These are phyloP conservation scores for Fraxinus paxiana DNA, from an alignment of 305 asterid species.

Conservation along the genomic window DNA sequence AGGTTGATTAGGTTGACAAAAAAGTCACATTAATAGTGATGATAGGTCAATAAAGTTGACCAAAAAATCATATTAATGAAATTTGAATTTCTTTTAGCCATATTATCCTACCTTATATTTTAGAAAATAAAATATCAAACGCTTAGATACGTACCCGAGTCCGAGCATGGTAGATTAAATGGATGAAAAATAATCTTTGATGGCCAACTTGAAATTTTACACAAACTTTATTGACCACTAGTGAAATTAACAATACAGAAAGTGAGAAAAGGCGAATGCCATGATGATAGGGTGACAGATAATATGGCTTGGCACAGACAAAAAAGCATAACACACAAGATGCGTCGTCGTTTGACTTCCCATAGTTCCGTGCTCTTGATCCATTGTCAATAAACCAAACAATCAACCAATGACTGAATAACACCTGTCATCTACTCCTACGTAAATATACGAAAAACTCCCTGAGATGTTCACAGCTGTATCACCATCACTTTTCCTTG, in stretches of 20 bases:
- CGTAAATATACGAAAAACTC: slow-evolving; percentile 9
- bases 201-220: not conserved
- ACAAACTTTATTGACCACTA: not conserved
- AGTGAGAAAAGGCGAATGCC: not conserved
- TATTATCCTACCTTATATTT: no score
- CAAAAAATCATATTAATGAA: no score
- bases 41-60: no score
- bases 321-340: not conserved
- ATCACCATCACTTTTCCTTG: slow-evolving; percentile 15
- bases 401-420: not conserved
- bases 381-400: not conserved
- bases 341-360: not conserved
- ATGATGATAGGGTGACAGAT: not conserved
- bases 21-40: no score
- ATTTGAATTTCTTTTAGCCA: no score
- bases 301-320: not conserved
- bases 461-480: slow-evolving; percentile 23
- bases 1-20: no score
- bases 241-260: not conserved
- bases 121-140: no score
- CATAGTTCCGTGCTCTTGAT: not conserved
- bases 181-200: not conserved
- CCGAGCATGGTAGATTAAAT: no score
- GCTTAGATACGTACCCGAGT: no score
- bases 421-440: not conserved